Conservation (phyloP, 352 stramenopile genomes). For the Phytopythium sindhum region DNA sequence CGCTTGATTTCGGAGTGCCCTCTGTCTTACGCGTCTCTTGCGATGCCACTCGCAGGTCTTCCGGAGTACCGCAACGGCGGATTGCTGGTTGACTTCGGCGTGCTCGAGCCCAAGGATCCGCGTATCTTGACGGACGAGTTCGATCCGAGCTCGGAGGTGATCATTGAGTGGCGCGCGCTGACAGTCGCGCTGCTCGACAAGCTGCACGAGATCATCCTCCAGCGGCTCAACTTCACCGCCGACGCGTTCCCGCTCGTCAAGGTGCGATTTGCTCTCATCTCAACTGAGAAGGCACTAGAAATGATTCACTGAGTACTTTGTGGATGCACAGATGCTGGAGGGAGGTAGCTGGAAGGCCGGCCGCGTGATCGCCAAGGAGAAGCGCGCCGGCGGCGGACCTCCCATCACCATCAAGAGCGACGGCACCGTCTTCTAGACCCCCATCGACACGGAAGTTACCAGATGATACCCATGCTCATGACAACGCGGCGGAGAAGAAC, state of each 20-base stretch:
- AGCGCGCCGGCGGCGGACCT: slow-evolving; percentile 59
- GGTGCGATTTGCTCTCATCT: slow-evolving; percentile 23
- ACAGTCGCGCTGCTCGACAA: slow-evolving; percentile 81
- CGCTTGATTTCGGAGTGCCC: neutral
- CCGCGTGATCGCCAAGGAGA: slow-evolving; percentile 75
- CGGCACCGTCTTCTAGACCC: slow-evolving; percentile 73
- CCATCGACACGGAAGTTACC: neutral
- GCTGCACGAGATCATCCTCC: slow-evolving; percentile 60
- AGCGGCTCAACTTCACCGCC: slow-evolving; percentile 61
- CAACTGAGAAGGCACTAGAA: neutral
- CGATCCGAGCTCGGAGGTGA: slow-evolving; percentile 67
- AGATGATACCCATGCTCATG: neutral
- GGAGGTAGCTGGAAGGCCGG: slow-evolving; percentile 84
- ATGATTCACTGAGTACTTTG: neutral
- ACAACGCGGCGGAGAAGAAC: neutral
- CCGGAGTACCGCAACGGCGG: slow-evolving; percentile 86
- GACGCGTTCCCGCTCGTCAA: slow-evolving; percentile 83
- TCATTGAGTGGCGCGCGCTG: slow-evolving; percentile 83
- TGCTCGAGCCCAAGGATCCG: slow-evolving; percentile 63
- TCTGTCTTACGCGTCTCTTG: neutral
- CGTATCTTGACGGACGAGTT: slow-evolving; percentile 55
- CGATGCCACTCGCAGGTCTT: slow-evolving; percentile 27
- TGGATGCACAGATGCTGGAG: slow-evolving; percentile 62
- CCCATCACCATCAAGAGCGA: slow-evolving; percentile 87
- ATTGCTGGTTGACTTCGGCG: slow-evolving; percentile 75